Percentiles rank a stretch among this genome's conserved stretches.
These are phyloP conservation scores for Raffaelea deltoideospora DNA, from an alignment of 2,329 filamentous ascomycete species.

Conservation along the genomic window DNA sequence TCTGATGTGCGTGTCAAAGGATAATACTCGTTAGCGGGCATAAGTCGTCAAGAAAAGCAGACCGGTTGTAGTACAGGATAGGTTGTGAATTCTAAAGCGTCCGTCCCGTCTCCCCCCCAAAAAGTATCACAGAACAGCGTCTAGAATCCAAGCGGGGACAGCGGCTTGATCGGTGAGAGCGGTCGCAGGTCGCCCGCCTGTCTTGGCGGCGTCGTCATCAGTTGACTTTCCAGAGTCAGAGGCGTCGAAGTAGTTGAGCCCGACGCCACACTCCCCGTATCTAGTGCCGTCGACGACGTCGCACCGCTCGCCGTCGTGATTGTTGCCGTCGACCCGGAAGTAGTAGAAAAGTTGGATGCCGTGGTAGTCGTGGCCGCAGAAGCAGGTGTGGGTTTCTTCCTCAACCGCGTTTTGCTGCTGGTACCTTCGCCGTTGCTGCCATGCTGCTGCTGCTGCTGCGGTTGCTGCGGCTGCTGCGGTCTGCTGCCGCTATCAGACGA, in stretches of 20 bases:
- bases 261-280: constrained; percentile 28
- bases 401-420: constrained; percentile 26
- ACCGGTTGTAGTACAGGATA: too few species aligned
- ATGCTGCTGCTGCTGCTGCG: constrained; percentile 3
- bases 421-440: constrained; percentile 29
- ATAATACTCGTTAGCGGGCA: too few species aligned
- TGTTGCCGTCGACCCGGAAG: neutral
- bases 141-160: constrained; percentile 46
- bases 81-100: too few species aligned
- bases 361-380: too few species aligned
- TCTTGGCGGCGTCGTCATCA: constrained; percentile 18
- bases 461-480: too few species aligned
- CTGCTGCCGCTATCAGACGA: too few species aligned
- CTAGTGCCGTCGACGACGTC: constrained; percentile 13
- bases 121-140: too few species aligned
- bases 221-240: constrained; percentile 28
- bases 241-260: constrained; percentile 29
- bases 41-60: too few species aligned
- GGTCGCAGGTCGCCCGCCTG: constrained; percentile 32
- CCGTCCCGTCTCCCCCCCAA: too few species aligned
- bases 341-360: too few species aligned
- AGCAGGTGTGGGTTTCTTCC: constrained; percentile 31
- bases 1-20: too few species aligned
- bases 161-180: constrained; percentile 50
- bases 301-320: neutral